Evolutionary conservation across 2,329 filamentous ascomycete species (phyloP).

Genomic region (Pezicula carpinea): DNA sequence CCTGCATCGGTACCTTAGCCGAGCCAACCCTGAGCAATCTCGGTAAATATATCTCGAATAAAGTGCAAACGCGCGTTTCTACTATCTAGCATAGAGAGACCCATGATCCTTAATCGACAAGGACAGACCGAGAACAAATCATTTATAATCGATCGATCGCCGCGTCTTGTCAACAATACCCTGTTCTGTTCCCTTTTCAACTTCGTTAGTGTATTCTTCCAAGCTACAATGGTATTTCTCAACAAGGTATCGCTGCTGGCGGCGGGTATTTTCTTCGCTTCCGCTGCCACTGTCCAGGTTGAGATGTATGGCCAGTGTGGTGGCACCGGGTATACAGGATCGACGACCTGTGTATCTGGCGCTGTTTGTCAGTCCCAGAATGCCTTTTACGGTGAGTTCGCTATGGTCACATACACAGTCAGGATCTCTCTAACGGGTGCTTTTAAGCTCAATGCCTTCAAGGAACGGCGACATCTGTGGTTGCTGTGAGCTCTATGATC

Average conservation of each 20-base stretch:
- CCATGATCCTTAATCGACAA: neutral
- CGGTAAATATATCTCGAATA: neutral
- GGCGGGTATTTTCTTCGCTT: constrained; percentile 4
- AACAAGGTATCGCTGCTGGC: constrained; percentile 1
- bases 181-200: neutral
- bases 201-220: neutral
- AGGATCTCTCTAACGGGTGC: neutral
- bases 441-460: neutral
- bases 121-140: neutral
- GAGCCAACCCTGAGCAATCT: constrained; percentile 1
- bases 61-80: constrained; percentile 2
- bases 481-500: neutral
- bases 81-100: neutral
- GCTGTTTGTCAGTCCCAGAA: constrained; percentile 14
- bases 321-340: constrained; percentile 13
- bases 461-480: constrained; percentile 1
- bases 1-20: no score
- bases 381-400: constrained; percentile 2
- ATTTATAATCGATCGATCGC: neutral
- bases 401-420: neutral
- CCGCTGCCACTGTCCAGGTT: neutral
- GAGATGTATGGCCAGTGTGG: constrained; percentile 16
- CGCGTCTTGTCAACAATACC: neutral
- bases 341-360: constrained; percentile 8
- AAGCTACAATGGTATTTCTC: neutral